Evolutionary conservation across 2,329 filamentous ascomycete species (phyloP), one percentile per base, ranked within the genome.

Genomic region (Hymenoscyphus fraxineus): DNA sequence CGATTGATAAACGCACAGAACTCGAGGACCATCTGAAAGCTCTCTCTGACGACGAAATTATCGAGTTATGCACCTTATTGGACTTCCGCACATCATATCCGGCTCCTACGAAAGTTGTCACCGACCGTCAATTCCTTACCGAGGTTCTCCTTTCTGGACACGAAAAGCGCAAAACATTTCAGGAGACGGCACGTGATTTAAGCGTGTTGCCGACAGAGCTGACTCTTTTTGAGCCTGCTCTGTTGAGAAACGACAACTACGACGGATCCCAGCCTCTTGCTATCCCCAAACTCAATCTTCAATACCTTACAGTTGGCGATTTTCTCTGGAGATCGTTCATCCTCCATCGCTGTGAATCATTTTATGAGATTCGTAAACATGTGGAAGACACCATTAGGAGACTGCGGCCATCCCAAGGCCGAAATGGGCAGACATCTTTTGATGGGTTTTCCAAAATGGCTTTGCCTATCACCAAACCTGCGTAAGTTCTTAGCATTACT

Each of bases 321-420:
- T 99, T 99, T 72, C 79, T 99, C n/a, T 99, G 93, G 93, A 86
- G 96, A 67, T 93, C 94, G 0, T 89, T 98, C 72, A 83, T 96
- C 15, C 81, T 99, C 9, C 95, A 97, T 75, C 88, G 94, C 51
- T 91, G 89, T 65, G 95, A 99, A 76, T 86, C 94, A 0, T 97
- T 98, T 75, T 98, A 96, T 76, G 91, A 92, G 66, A 94, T 99
- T 65, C 87, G 93, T 57, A 94, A 93, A 73, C 92, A 99, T 74
- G 87, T 99, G 64, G 92, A 97, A 74, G 86, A 91, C 58, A 87
- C 90, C 6, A 75, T 98, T 60, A 91, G 90, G 73, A 88, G 92
- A 57, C 79, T 99, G 65, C 87, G 89, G 69, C 93, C 94, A 1
- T 86, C 88, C 68, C 74, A 80, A 27, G 83, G 82, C 65, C 83